Conservation (phyloP, 192 early-diverging fungal genomes). For the Spizellomyces sp. region DNA sequence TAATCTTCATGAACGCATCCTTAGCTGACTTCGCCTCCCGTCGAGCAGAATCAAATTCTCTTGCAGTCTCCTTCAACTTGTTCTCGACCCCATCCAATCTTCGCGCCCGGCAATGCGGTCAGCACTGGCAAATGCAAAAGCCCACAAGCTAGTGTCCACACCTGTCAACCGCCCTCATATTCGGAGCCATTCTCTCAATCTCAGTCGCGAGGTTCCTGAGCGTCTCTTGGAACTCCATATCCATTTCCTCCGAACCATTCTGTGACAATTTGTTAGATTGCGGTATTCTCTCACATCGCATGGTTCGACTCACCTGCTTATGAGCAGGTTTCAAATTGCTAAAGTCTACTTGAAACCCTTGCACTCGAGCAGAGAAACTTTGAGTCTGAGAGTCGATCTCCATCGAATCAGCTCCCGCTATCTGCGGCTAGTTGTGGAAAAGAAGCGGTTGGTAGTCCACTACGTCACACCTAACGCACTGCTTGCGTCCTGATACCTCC, state of each 20-base stretch:
- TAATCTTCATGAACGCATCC: slow-evolving; percentile 77
- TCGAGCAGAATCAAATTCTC: slow-evolving; percentile 82
- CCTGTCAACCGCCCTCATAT: slow-evolving; percentile 86
- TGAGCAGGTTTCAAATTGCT: slow-evolving; percentile 54
- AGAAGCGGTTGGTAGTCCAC: slow-evolving; percentile 18
- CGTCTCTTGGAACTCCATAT: slow-evolving; percentile 67
- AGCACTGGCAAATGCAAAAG: neutral
- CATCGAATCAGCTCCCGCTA: slow-evolving; percentile 26
- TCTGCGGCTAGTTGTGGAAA: neutral
- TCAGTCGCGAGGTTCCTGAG: slow-evolving; percentile 61
- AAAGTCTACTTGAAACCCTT: slow-evolving; percentile 65
- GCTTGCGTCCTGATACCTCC: slow-evolving; percentile 9
- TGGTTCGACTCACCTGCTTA: slow-evolving; percentile 36
- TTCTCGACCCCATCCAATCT: slow-evolving; percentile 80
- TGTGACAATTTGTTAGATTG: slow-evolving; percentile 3
- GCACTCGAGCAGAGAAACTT: slow-evolving; percentile 19
- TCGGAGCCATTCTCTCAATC: slow-evolving; percentile 88
- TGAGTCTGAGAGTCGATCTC: slow-evolving; percentile 28
- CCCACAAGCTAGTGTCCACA: slow-evolving; percentile 24
- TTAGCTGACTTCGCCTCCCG: slow-evolving; percentile 80
- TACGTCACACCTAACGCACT: neutral
- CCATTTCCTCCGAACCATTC: slow-evolving; percentile 54
- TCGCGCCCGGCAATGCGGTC: neutral
- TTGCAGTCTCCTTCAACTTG: slow-evolving; percentile 76
- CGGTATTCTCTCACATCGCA: neutral